A percentile compares a stretch with the other conserved stretches of the same genome.
These are phyloP conservation scores for Drechslera avenae DNA, from an alignment of 2,329 filamentous ascomycete species.

Conservation along the genomic window DNA sequence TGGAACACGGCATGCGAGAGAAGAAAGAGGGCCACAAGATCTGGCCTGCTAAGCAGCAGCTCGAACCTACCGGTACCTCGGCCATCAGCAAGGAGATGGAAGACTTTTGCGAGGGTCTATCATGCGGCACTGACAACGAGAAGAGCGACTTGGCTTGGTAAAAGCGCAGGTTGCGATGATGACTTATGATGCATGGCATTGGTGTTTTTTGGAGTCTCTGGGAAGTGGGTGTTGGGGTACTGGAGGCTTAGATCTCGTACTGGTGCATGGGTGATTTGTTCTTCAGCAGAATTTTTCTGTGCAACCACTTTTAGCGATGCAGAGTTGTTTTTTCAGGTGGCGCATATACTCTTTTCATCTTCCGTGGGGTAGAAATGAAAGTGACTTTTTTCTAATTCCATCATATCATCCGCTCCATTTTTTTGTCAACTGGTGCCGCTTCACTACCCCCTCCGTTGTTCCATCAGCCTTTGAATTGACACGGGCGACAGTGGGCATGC, in stretches of 20 bases:
- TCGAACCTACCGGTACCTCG: slow-evolving; percentile 22
- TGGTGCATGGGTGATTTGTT: not conserved
- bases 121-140: slow-evolving; percentile 34
- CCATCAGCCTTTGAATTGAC: no score
- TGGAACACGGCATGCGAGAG: slow-evolving; percentile 56
- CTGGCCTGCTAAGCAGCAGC: slow-evolving; percentile 56
- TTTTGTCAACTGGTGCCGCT: no score
- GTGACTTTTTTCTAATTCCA: no score
- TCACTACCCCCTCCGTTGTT: no score
- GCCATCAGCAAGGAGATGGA: slow-evolving; percentile 33
- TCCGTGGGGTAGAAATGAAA: no score
- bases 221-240: no score
- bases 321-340: not conserved
- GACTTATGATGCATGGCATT: slow-evolving; percentile 12
- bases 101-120: slow-evolving; percentile 35
- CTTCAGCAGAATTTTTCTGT: slow-evolving; percentile 2
- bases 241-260: slow-evolving; percentile 24
- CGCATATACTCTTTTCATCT: not conserved
- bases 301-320: slow-evolving; percentile 14
- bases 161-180: not conserved
- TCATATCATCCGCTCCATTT: no score
- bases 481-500: no score
- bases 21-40: slow-evolving; percentile 54
- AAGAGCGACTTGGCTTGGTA: slow-evolving; percentile 38
- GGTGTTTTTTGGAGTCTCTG: slow-evolving; percentile 26